Evolutionary conservation across 2,329 filamentous ascomycete genomes (phyloP).

Genomic region (Clonostachys solani): DNA sequence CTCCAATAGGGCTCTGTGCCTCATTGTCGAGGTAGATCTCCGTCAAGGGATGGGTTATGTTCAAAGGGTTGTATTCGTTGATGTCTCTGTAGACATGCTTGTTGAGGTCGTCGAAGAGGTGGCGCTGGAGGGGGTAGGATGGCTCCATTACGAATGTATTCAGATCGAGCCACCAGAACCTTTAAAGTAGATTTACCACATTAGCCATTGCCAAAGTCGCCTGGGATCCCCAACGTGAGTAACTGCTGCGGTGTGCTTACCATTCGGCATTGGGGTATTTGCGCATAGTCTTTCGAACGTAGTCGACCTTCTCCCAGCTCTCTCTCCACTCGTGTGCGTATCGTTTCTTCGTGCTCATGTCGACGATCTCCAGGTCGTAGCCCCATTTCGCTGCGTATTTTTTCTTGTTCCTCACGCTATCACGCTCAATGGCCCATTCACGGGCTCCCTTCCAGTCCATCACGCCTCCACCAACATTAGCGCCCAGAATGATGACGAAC

Average conservation of each 20-base stretch:
- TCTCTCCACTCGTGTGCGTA: conserved; percentile 99
- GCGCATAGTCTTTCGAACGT: conserved; percentile 79
- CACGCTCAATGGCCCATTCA: conserved; percentile 97
- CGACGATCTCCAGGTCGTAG: conserved; percentile 92
- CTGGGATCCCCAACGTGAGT: background rate
- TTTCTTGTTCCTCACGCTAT: conserved; percentile 93
- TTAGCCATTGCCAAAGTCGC: too few species aligned
- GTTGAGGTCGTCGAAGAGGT: conserved; percentile 80
- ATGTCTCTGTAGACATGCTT: conserved; percentile 87
- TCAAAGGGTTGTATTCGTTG: conserved; percentile 91
- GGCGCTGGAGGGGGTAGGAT: conserved; percentile 79
- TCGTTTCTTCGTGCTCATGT: conserved; percentile 98
- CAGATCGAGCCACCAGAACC: conserved; percentile 99
- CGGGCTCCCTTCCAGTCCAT: conserved; percentile 99
- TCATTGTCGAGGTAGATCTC: conserved; percentile 72
- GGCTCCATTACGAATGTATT: conserved; percentile 99
- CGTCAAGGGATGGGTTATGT: conserved; percentile 80
- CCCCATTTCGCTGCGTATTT: conserved; percentile 86
- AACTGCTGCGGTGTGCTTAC: conserved; percentile 44
- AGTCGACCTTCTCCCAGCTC: conserved; percentile 99
- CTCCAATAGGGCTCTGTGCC: conserved; percentile 68
- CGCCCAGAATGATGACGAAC: conserved; percentile 87
- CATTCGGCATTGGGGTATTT: conserved; percentile 97
- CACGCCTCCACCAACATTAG: conserved; percentile 92
- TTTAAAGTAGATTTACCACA: conserved; percentile 28